Evolutionary conservation across 2,329 filamentous ascomycete species (phyloP), one percentile per base, ranked within the genome.

Genomic region (Curvularia sp.): DNA sequence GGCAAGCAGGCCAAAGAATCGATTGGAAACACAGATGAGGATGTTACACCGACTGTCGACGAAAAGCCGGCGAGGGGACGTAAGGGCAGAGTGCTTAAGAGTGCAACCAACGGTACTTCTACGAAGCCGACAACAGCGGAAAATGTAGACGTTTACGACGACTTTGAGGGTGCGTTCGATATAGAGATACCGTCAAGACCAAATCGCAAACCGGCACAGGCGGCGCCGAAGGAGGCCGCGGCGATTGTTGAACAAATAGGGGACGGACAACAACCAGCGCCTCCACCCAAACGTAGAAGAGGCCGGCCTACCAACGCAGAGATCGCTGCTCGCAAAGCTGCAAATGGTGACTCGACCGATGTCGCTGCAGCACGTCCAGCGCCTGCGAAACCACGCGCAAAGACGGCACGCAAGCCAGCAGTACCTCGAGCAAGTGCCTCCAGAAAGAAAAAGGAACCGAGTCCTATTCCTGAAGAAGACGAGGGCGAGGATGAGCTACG

Each of bases 131-230:
- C 39, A 22, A 53, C 49, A 42, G 59, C 48, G 8, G 61, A 69
- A 22, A 63, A 74, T 6, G 65, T 72, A 30, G 78, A 79, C 49
- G 61, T 80, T 13, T 80, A 79, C 60, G 78, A 80, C 56, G 78
- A 81, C 52, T 77, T 81, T 35, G 79, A 80, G 46, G 77, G 78
- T 30, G 79, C 78, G 7, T 64, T 79, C 53, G 62, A 75, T 41
- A 74, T 74, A 8, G 28, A 55, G n/a, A 46, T 53, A 35, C 54
- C 59, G n/a, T 52, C 55, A 3, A 39, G 43, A 50, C 38, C 46
- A 22, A 53, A 52, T 10, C 58, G 50, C 22, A 56, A 51, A 38
- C 46, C 44, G 50, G 30, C 62, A 22, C 49, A 55, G 3, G 54
- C 58, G 47, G 60, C 61, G 20, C 58, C 61, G 15, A 57, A 57